These are phyloP conservation scores for Westerdykella sp. DNA, from an alignment of 2,329 filamentous ascomycete genomes.

Conservation along the genomic window DNA sequence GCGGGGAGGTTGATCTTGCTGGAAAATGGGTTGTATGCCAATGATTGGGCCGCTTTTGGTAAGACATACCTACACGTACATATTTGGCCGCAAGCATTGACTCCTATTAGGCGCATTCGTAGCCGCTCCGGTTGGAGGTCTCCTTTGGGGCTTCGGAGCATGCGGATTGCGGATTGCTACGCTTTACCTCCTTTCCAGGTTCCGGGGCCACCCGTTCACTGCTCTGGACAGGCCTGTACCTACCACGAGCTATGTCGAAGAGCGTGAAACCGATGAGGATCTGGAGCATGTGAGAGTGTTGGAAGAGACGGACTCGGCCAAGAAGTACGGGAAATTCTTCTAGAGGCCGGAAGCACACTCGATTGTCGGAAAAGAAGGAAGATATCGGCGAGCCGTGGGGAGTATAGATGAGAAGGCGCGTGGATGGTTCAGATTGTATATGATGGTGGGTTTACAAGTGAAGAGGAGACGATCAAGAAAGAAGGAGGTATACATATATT, in stretches of 20 bases:
- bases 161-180: constrained; percentile 54
- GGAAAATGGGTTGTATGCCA: constrained; percentile 65
- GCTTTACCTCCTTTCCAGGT: constrained; percentile 53
- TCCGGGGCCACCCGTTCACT: constrained; percentile 57
- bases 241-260: constrained; percentile 1
- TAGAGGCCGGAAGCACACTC: constrained; percentile 3
- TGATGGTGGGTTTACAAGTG: too few relatives aligned
- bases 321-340: constrained; percentile 30
- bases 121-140: constrained; percentile 67
- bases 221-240: constrained; percentile 52
- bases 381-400: background rate
- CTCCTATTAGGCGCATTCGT: constrained; percentile 58
- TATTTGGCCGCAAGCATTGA: too few relatives aligned
- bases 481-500: too few relatives aligned
- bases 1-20: constrained; percentile 66
- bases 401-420: background rate
- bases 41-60: constrained; percentile 77
- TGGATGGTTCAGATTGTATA: too few relatives aligned
- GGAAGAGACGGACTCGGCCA: constrained; percentile 16
- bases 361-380: background rate
- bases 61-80: constrained; percentile 3
- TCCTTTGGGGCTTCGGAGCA: constrained; percentile 64
- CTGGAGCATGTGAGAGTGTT: constrained; percentile 23
- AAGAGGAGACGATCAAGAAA: too few relatives aligned
- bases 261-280: constrained; percentile 14